These are phyloP conservation scores for Myrmaecium sp. DNA, from an alignment of 2,329 filamentous ascomycete species.

Conservation along the genomic window DNA sequence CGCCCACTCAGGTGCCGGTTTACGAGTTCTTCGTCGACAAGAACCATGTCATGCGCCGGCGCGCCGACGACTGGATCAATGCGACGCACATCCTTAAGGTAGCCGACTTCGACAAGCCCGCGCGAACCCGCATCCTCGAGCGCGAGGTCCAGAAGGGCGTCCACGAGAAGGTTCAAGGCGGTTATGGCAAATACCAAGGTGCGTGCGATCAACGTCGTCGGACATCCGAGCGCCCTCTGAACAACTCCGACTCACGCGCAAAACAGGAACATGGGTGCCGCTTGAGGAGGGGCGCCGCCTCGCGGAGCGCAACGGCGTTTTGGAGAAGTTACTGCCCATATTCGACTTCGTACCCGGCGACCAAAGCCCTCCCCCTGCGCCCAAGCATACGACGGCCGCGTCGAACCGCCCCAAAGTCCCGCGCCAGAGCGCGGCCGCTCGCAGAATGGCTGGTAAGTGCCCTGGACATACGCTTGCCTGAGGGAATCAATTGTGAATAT, in stretches of 20 bases:
- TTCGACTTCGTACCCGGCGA: slow-evolving; percentile 80
- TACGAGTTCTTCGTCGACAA: slow-evolving; percentile 79
- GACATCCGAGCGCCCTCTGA: not conserved
- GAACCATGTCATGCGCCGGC: slow-evolving; percentile 92
- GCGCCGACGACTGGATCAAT: slow-evolving; percentile 94
- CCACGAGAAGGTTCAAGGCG: slow-evolving; percentile 96
- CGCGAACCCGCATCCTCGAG: slow-evolving; percentile 84
- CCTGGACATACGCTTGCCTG: no score
- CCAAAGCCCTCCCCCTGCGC: slow-evolving; percentile 79
- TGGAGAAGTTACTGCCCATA: slow-evolving; percentile 68
- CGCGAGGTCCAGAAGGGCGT: slow-evolving; percentile 91
- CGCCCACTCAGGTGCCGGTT: slow-evolving; percentile 57
- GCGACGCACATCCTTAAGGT: slow-evolving; percentile 98
- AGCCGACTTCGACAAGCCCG: slow-evolving; percentile 92
- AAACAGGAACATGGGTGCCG: slow-evolving; percentile 90
- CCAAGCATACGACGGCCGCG: slow-evolving; percentile 60
- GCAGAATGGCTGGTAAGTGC: slow-evolving; percentile 8
- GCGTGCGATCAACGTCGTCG: no score
- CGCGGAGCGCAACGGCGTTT: slow-evolving; percentile 72
- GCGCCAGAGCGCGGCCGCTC: slow-evolving; percentile 44
- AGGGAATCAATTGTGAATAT: no score
- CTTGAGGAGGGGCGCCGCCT: slow-evolving; percentile 64
- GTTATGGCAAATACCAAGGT: slow-evolving; percentile 98
- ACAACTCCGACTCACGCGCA: not conserved
- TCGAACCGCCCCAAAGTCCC: slow-evolving; percentile 65